phyloP scores from a whole-genome alignment of 208 protist genomes.

The Leishmania guyanensis region DNA sequence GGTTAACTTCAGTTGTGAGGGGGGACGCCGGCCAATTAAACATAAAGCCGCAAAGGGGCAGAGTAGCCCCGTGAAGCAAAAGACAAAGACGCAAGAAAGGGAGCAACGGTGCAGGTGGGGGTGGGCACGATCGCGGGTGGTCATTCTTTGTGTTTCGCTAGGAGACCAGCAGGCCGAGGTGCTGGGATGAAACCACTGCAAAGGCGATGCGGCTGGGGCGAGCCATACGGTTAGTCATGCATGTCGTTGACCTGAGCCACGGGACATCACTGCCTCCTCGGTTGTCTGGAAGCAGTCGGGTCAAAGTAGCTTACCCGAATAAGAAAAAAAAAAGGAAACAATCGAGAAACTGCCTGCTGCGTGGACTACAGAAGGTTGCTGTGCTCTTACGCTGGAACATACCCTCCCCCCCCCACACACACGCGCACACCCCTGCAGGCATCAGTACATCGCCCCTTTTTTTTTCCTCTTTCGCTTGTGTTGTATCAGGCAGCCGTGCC shows the following conservation, averaged over 20 bases:
- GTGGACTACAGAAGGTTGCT: background rate
- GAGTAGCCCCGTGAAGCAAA: background rate
- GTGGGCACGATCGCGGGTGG: background rate
- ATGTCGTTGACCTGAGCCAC: background rate
- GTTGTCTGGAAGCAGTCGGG: background rate
- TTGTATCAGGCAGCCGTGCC: constrained; percentile 4
- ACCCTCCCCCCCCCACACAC: background rate
- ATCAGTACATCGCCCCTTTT: background rate
- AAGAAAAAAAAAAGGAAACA: background rate
- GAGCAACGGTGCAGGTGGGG: background rate
- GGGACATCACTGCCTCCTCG: background rate
- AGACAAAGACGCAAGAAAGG: background rate
- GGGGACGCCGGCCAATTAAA: background rate
- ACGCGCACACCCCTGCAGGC: background rate
- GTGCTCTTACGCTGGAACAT: background rate
- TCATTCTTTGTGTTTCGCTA: background rate
- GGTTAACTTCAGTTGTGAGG: background rate
- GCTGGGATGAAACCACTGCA: background rate
- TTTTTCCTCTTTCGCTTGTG: background rate
- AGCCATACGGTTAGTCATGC: background rate
- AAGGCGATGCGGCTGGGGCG: background rate
- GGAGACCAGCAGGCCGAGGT: background rate
- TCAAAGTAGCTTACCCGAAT: too few relatives aligned
- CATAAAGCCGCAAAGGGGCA: background rate
- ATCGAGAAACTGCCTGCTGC: too few relatives aligned